Evolutionary conservation across 2,329 filamentous ascomycete genomes (phyloP).

Genomic region (Fonsecaea nubica): DNA sequence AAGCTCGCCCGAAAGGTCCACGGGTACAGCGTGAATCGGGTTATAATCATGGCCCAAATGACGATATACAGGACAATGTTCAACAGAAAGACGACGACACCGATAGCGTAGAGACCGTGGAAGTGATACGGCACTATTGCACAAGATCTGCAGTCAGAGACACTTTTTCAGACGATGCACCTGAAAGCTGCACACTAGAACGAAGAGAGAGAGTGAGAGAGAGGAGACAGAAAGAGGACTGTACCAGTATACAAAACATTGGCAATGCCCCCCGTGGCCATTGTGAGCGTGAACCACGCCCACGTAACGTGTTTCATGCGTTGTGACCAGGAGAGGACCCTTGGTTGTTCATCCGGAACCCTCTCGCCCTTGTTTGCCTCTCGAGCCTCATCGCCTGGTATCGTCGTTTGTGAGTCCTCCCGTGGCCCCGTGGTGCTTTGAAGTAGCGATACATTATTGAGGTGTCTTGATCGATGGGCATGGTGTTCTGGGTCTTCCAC

Average conservation of each 20-base stretch:
- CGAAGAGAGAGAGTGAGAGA: too few relatives aligned
- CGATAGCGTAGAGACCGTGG: slow-evolving; percentile 64
- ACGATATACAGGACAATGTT: slow-evolving; percentile 68
- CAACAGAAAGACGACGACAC: slow-evolving; percentile 66
- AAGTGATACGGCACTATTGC: slow-evolving; percentile 59
- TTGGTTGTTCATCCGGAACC: slow-evolving; percentile 36
- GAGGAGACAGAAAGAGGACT: slow-evolving; percentile 23
- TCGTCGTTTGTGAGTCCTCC: neutral
- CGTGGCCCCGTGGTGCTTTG: neutral
- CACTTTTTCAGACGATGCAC: slow-evolving; percentile 19
- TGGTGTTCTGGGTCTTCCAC: slow-evolving; percentile 51
- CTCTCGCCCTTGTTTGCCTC: slow-evolving; percentile 28
- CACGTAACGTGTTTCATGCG: slow-evolving; percentile 71
- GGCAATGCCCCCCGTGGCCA: slow-evolving; percentile 66
- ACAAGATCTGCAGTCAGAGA: neutral
- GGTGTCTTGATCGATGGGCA: slow-evolving; percentile 10
- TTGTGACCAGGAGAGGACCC: slow-evolving; percentile 56
- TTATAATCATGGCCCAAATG: slow-evolving; percentile 67
- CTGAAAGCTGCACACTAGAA: neutral
- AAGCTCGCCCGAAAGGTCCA: slow-evolving; percentile 75
- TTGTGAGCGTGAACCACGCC: slow-evolving; percentile 79
- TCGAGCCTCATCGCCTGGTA: neutral
- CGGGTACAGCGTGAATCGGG: slow-evolving; percentile 73
- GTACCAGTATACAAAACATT: slow-evolving; percentile 65
- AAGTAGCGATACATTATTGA: neutral